Base-by-base conservation (phyloP, 441 rosid genomes). In the Rhodomyrtus psidioides region DNA sequence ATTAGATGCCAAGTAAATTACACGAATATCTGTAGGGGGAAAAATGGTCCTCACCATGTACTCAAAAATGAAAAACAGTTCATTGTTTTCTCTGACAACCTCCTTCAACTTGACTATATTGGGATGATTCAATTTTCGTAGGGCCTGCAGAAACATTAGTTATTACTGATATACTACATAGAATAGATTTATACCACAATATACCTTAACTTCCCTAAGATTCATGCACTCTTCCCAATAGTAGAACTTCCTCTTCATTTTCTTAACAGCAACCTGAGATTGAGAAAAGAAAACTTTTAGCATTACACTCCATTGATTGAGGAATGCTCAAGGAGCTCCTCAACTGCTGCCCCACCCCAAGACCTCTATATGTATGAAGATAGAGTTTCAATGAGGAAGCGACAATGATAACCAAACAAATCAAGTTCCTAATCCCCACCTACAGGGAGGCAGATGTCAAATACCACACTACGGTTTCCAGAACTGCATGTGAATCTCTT, bases 1-100 rank as follows among this genome's bases (percentile, higher is more conserved):
- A 70, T 70, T 39, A 70, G 16, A 39, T 39, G 79, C 79, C 24
- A 70, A 15, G 79, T 39, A 70, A 70, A 5, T 70, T 21, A 21
- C 15, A 70, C 9, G 5, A 39, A 70, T 39, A 70, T 21, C n/a
- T 21, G 16, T 3, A 5, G 39, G 79, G 15, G 26, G 59, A 54
- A 54, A 27, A 58, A 88, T 84, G 53, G 49, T 16, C 79, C 93
- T 91, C 90, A 96, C 99, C 99, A 95, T 97, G 94, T 92, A 93
- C 89, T 97, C 99, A 89, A 97, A 95, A 88, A 97, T 94, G 93
- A 97, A 97, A 89, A 96, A 97, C n/a, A 97, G 93, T 85, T 96
- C 98, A 86, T 94, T 91, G 89, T 94, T 93, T 91, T 96, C 99
- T 91, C 94, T 90, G 84, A 92, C 95, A 88, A 93, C 91, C 90